phyloP scores from a whole-genome alignment of 305 asterid species.

The Fraxinus floribunda region DNA sequence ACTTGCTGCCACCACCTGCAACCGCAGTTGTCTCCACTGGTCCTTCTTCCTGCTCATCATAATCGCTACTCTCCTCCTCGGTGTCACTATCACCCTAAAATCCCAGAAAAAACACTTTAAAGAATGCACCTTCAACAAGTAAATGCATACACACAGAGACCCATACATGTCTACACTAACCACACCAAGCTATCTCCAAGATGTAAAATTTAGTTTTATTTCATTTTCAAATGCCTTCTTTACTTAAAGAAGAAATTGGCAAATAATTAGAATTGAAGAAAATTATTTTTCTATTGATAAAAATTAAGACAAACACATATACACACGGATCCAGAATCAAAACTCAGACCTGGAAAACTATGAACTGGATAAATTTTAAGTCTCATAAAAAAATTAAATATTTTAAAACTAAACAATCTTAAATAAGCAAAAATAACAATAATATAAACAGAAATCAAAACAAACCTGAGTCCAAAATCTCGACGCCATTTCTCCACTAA shows the following conservation, averaged over 20 bases:
- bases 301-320: background rate
- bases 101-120: background rate
- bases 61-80: slow-evolving; percentile 63
- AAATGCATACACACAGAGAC: background rate
- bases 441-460: background rate
- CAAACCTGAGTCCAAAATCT: slow-evolving; percentile 38
- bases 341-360: background rate
- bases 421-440: background rate
- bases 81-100: slow-evolving; percentile 70
- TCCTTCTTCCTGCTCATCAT: slow-evolving; percentile 48
- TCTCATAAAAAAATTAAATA: background rate
- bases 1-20: slow-evolving; percentile 40
- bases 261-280: background rate
- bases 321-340: background rate
- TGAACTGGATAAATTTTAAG: background rate
- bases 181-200: background rate
- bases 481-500: slow-evolving; percentile 35
- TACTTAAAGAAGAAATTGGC: background rate
- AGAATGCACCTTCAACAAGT: background rate
- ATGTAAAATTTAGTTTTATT: background rate
- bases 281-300: background rate
- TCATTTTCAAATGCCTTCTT: background rate
- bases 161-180: background rate
- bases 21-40: slow-evolving; percentile 31
- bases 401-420: background rate